Base-by-base conservation (phyloP, 495 filamentous ascomycete species). In the Penicillium crystallinum region DNA sequence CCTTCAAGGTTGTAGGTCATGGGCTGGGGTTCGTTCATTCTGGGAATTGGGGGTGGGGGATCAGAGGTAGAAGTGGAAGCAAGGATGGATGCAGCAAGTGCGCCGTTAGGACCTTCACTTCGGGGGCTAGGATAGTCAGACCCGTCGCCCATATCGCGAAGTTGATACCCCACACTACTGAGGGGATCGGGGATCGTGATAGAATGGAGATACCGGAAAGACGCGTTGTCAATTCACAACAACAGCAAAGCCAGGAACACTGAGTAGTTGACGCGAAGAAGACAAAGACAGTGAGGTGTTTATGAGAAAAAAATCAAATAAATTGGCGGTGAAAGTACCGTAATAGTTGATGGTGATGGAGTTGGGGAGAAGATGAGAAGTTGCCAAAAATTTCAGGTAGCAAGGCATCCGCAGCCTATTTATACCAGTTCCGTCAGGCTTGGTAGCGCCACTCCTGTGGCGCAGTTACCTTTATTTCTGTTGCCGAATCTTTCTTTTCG, bases 51-150 rank as follows among this genome's bases (percentile, higher is more conserved):
- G 14, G 65, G 57, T 15, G 73, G 61, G 23, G 65, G 53, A 38
- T 77, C 72, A 43, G 66, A 62, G 27, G 69, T 47, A 55, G 70
- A 63, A 23, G 70, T 49, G 54, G 70, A 61, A 47, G 72, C 71
- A 37, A 77, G 68, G 48, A 68, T 61, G 47, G 72, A 67, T 30
- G 63, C 63, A 54, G 60, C 55, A 23, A 67, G 66, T 30, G 69
- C 68, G 50, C 68, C 71, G 54, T 63, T 58, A 29, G 67, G 60
- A 66, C 66, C 74, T 73, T 77, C 74, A 63, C 74, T 77, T 74
- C 70, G 65, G 60, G 74, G 74, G 63, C 72, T 76, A 59, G 74
- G 74, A 66, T 77, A 77, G 64, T 77, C 72, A 73, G 71, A 70
- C 38, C 71, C 72, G 71, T 75, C 72, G 52, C 74, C 74, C 74